Evolutionary conservation across 2,329 filamentous ascomycete species (phyloP).

Genomic region (Alternaria sp.): DNA sequence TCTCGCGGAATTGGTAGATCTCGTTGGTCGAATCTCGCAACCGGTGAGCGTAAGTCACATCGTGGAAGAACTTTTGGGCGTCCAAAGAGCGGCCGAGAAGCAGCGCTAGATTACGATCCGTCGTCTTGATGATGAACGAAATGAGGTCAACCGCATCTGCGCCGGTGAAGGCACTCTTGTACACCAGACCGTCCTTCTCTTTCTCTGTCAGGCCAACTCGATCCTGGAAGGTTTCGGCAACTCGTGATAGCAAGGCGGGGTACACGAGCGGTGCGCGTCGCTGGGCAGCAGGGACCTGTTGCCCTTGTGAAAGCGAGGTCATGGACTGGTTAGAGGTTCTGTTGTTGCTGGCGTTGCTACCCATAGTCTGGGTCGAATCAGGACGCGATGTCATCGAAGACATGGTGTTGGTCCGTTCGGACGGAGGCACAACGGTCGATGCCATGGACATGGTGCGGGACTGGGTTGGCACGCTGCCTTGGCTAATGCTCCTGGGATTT

Average conservation of each 20-base stretch:
- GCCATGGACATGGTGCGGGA: conserved; percentile 91
- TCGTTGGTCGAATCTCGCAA: conserved; percentile 92
- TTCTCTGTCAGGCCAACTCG: conserved; percentile 85
- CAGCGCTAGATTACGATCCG: conserved; percentile 90
- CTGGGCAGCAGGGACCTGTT: conserved; percentile 57
- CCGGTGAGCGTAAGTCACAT: conserved; percentile 97
- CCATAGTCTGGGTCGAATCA: conserved; percentile 46
- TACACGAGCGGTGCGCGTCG: conserved; percentile 84
- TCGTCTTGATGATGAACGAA: conserved; percentile 95
- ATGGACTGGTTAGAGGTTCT: conserved; percentile 54
- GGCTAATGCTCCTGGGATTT: conserved; percentile 44
- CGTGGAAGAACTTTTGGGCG: conserved; percentile 98
- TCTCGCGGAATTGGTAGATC: conserved; percentile 96
- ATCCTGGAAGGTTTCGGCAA: conserved; percentile 89
- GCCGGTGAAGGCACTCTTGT: conserved; percentile 96
- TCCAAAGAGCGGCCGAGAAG: conserved; percentile 90
- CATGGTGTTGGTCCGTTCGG: conserved; percentile 67
- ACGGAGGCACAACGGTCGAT: conserved; percentile 73
- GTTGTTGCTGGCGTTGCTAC: conserved; percentile 37
- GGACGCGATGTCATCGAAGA: conserved; percentile 52
- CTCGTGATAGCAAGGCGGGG: conserved; percentile 89
- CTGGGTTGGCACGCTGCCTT: conserved; percentile 45
- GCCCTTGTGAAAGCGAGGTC: conserved; percentile 30
- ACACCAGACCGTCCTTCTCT: conserved; percentile 95
- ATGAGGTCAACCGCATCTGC: conserved; percentile 95